phyloP scores from a whole-genome alignment of 2,329 filamentous ascomycete species.

The Rutstroemia sp. region DNA sequence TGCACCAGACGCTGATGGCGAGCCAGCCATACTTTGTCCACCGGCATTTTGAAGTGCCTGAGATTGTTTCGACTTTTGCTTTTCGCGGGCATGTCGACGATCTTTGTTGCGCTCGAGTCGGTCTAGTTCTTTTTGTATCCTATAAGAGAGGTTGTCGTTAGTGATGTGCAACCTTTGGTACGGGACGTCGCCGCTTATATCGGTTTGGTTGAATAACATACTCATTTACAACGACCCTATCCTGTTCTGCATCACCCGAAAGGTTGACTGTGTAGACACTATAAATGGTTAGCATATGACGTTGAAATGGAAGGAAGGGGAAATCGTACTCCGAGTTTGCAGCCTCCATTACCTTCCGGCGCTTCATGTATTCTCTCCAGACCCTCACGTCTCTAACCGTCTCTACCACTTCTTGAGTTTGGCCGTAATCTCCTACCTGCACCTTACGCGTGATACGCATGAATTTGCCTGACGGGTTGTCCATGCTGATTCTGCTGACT shows the following conservation, averaged over 20 bases:
- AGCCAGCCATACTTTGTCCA: slow-evolving; percentile 28
- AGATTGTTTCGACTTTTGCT: slow-evolving; percentile 59
- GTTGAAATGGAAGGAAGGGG: background rate
- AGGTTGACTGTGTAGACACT: slow-evolving; percentile 54
- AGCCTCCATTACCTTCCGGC: slow-evolving; percentile 41
- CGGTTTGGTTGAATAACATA: slow-evolving; percentile 28
- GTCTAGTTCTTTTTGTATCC: slow-evolving; percentile 66
- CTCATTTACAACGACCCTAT: slow-evolving; percentile 53
- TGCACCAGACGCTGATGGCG: slow-evolving; percentile 33
- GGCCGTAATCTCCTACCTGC: slow-evolving; percentile 50
- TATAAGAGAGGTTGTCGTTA: slow-evolving; percentile 25
- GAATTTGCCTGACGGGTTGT: slow-evolving; percentile 59
- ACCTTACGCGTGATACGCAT: slow-evolving; percentile 68
- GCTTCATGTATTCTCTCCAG: slow-evolving; percentile 80
- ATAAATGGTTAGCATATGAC: slow-evolving; percentile 13
- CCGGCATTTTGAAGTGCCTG: slow-evolving; percentile 19
- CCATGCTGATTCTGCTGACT: slow-evolving; percentile 59
- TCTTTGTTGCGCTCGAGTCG: slow-evolving; percentile 89
- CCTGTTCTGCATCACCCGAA: slow-evolving; percentile 59
- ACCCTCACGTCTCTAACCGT: slow-evolving; percentile 74
- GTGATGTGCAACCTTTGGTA: no score
- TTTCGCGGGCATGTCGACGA: slow-evolving; percentile 81
- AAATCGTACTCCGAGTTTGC: slow-evolving; percentile 58
- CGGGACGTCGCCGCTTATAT: no score
- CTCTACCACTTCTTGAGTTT: slow-evolving; percentile 51